Base-by-base conservation (phyloP, 768 basidiomycete genomes). In the Gloeostereum incarnatum region DNA sequence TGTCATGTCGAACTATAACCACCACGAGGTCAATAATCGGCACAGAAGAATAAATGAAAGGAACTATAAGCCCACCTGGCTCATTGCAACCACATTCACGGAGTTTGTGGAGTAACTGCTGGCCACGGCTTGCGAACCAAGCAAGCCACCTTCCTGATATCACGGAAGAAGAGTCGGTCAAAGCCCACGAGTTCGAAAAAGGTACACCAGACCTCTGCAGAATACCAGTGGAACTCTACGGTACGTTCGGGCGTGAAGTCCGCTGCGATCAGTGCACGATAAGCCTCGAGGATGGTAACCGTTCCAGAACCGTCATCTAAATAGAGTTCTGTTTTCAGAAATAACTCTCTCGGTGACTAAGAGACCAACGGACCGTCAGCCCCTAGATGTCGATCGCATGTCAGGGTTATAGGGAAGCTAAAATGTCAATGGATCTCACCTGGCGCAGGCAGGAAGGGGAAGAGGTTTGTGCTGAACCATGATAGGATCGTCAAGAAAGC, bases 91-190 rank as follows among this genome's bases (percentile, higher is more conserved):
- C 44, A 90, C 83, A 49, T 82, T 78, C 38, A 72, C 70, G 5
- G 61, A 62, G 41, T 70, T 69, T 17, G 61, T 52, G 51, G 75
- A 76, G 53, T 94, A 96, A 43, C 73, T 70, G 48, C 68, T 65
- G 25, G 90, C 90, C 36, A 97, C 73, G 13, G 91, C 92, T 59
- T 93, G 91, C 25, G 86, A 90, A 27, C 92, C 92, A 38, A 90
- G 74, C 25, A 90, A 71, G 9, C 88, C 88, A 36, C 76, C 82
- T 62, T 89, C 86, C 85, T 85, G 42, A 27, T 23, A 32, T 42
- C n/a, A 48, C 32, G 27, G 30, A 19, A 34, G 19, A 32, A 42
- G 31, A 45, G 41, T 47, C 34, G 18, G 40, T 14, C 40, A 18
- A 31, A 32, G 10, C 19, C 29, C 31, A 16, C 30, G 27, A 31